Evolutionary conservation across 768 basidiomycete species (phyloP).

Genomic region (Macrolepiota albuminosa): DNA sequence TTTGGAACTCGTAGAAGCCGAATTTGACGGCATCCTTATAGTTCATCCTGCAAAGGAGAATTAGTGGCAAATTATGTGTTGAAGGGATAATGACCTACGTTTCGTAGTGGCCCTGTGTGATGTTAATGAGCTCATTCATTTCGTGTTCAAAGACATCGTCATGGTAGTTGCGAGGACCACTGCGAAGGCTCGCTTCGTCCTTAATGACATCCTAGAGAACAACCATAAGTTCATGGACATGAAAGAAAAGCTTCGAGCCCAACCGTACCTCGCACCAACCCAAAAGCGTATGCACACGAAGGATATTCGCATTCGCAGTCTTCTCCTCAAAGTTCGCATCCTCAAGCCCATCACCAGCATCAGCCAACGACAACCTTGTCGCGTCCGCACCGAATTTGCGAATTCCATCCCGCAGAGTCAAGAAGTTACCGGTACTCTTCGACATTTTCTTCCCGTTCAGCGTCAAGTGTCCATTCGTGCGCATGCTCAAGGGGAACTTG

Average conservation of each 20-base stretch:
- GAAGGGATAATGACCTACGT: constrained; percentile 43
- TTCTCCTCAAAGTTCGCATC: constrained; percentile 99
- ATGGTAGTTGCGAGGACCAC: constrained; percentile 74
- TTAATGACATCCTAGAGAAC: constrained; percentile 68
- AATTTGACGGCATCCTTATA: constrained; percentile 96
- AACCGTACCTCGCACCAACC: constrained; percentile 90
- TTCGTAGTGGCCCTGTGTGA: constrained; percentile 77
- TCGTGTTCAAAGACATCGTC: constrained; percentile 91
- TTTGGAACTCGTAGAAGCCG: constrained; percentile 95
- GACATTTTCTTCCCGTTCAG: constrained; percentile 99
- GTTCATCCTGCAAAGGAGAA: constrained; percentile 55
- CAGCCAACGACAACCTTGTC: constrained; percentile 85
- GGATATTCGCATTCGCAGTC: constrained; percentile 93
- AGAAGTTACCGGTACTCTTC: constrained; percentile 92
- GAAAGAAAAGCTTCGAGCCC: constrained; percentile 17
- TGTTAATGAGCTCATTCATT: constrained; percentile 79
- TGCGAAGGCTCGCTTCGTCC: constrained; percentile 65
- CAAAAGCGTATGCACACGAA: constrained; percentile 86
- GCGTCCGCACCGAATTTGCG: constrained; percentile 97
- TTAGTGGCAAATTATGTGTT: not conserved
- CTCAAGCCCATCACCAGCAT: constrained; percentile 95
- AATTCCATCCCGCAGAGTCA: constrained; percentile 85
- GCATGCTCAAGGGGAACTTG: constrained; percentile 89
- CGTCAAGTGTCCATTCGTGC: constrained; percentile 95
- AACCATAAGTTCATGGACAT: constrained; percentile 26